Conservation (phyloP, 139 green algal species). For the Chloropicon primus region DNA sequence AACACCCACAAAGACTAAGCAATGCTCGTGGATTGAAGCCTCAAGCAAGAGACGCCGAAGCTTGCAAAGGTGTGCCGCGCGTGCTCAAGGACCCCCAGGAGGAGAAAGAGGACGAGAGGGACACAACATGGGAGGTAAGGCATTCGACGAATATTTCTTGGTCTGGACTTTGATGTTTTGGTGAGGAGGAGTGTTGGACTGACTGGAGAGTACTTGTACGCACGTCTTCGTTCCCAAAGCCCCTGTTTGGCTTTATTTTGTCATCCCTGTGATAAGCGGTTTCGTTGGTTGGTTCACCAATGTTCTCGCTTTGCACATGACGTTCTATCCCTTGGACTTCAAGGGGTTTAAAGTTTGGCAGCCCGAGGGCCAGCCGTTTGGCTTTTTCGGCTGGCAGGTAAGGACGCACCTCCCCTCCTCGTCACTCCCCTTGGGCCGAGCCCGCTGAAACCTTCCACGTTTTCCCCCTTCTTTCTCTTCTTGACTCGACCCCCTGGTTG, state of each 20-base stretch:
- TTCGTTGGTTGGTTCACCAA: conserved; percentile 29
- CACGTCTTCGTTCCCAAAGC: not conserved
- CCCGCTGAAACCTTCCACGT: not conserved
- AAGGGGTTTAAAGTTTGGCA: conserved; percentile 20
- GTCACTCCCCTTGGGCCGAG: not conserved
- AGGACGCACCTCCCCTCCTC: not conserved
- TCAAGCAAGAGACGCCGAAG: too few species aligned
- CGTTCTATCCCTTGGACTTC: conserved; percentile 29
- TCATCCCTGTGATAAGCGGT: conserved; percentile 21
- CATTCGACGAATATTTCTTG: too few species aligned
- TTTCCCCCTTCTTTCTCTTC: not conserved
- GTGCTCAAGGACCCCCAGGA: too few species aligned
- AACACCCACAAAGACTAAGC: too few species aligned
- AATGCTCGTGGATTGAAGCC: too few species aligned
- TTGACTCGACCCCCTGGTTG: not conserved
- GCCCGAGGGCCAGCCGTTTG: conserved; percentile 17
- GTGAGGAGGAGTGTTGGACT: too few species aligned
- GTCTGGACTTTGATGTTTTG: too few species aligned
- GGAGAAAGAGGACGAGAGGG: too few species aligned
- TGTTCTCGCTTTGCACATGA: conserved; percentile 24
- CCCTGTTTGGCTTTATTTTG: conserved; percentile 12
- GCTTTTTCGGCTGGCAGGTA: conserved; percentile 16
- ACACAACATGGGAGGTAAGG: not conserved
- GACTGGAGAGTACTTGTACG: not conserved
- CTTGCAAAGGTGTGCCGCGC: too few species aligned